Base-by-base conservation (phyloP, 148 eudicot genomes). In the Fagopyrum esculentum region DNA sequence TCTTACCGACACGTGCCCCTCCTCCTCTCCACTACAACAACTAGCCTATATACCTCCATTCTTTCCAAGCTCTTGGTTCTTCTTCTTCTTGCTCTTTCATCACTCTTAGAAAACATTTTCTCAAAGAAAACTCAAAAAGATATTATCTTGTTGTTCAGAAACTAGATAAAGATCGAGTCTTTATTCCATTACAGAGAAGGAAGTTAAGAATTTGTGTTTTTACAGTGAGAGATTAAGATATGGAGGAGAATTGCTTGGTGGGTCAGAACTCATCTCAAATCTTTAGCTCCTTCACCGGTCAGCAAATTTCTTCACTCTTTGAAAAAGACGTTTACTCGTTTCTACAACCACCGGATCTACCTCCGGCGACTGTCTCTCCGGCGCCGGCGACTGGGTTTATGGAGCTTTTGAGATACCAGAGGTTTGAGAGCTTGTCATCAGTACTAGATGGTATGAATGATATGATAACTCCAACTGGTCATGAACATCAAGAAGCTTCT, bases 341-440 rank as follows among this genome's bases (percentile, higher is more conserved):
- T 7, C 66, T 59, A 7, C 66, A 59, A 3, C 44, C 16, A 44
- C 69, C 44, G 45, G 3, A 35, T 35, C 40, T 35, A 35, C 40
- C 12, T 17, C 15, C 69, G n/a, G 69, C 44, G 19, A 46, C 40
- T 66, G 46, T 66, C 8, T 5, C 71, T 66, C 71, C 71, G 71
- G 71, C 19, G 71, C 19, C 71, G 71, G 47, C 71, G 47, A 11
- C 19, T 15, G 91, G 96, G 74, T 93, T 93, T 75, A 87, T 87
- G 98, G 98, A 90, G 81, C 81, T 90, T 40, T 70, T 92, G 69
- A 88, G 88, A 71, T 45, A 84, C 81, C 87, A 84, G 48, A 88
- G 86, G 61, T 74, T 76, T 77, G 49, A 71, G 30, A 71, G 51
- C 40, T 47, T 49, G 30, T 71, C 74, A 30, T 71, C 74, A 15